Conservation (phyloP, 2,329 filamentous ascomycete species). For the Chaetothyriales sp. region DNA sequence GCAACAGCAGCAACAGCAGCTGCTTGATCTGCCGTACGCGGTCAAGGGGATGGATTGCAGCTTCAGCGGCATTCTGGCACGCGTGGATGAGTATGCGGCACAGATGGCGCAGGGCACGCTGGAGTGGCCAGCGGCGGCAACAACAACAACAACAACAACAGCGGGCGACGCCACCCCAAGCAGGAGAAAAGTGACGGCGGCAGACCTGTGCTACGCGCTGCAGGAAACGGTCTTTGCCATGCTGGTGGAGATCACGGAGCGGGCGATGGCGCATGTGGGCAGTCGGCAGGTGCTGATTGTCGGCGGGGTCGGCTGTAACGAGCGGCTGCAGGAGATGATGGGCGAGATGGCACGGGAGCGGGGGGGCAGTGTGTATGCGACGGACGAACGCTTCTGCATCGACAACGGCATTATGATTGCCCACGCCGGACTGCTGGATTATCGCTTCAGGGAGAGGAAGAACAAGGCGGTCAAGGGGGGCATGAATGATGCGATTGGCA, state of each 20-base stretch:
- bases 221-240: conserved; percentile 95
- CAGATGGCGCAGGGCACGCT: conserved; percentile 39
- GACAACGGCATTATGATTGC: conserved; percentile 99
- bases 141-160: neutral
- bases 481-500: conserved; percentile 38
- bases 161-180: neutral
- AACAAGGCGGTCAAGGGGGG: neutral
- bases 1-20: too few relatives aligned
- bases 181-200: conserved; percentile 47
- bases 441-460: conserved; percentile 28
- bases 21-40: conserved; percentile 83
- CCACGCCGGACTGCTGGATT: conserved; percentile 79
- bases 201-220: conserved; percentile 81
- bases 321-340: conserved; percentile 96
- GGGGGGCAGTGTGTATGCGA: conserved; percentile 81
- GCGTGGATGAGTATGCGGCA: conserved; percentile 63
- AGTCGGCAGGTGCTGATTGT: conserved; percentile 84
- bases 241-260: conserved; percentile 95
- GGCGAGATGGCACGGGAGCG: conserved; percentile 79
- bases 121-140: conserved; percentile 32
- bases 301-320: conserved; percentile 88
- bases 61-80: conserved; percentile 80
- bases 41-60: conserved; percentile 99
- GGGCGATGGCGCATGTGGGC: conserved; percentile 95
- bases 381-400: conserved; percentile 94